A percentile compares a stretch with the other conserved stretches of the same genome.
Evolutionary conservation across 1,284 basidiomycete genomes (phyloP).

Genomic region (Rhodotorula sp.): DNA sequence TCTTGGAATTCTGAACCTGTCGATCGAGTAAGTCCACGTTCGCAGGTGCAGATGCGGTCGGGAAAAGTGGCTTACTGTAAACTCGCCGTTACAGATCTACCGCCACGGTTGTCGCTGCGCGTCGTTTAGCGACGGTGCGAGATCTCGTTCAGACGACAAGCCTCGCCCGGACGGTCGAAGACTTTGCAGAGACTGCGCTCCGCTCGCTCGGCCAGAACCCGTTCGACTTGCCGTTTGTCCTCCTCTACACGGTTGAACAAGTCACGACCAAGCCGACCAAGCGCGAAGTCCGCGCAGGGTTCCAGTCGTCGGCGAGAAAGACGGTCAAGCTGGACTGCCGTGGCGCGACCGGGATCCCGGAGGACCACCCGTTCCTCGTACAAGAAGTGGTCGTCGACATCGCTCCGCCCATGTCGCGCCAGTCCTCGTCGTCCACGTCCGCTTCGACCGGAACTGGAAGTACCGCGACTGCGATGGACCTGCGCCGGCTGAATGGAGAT

Average conservation of each 20-base stretch:
- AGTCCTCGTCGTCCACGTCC: slow-evolving; percentile 29
- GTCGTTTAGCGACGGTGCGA: slow-evolving; percentile 35
- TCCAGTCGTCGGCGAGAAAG: slow-evolving; percentile 10
- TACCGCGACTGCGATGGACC: slow-evolving; percentile 22
- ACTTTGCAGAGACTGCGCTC: slow-evolving; percentile 29
- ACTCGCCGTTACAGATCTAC: slow-evolving; percentile 7
- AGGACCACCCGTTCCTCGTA: slow-evolving; percentile 31
- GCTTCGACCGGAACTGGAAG: slow-evolving; percentile 22
- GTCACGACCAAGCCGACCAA: slow-evolving; percentile 18
- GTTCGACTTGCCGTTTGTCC: slow-evolving; percentile 40
- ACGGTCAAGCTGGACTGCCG: slow-evolving; percentile 20
- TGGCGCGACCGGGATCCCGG: slow-evolving; percentile 27
- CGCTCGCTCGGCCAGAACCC: slow-evolving; percentile 32
- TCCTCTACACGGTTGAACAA: slow-evolving; percentile 38
- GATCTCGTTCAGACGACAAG: slow-evolving; percentile 38
- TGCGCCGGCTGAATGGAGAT: slow-evolving; percentile 2
- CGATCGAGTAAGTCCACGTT: slow-evolving; percentile 23
- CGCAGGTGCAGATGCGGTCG: not conserved
- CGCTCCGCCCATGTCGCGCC: slow-evolving; percentile 21
- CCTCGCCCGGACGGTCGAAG: slow-evolving; percentile 35
- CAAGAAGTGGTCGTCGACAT: slow-evolving; percentile 31
- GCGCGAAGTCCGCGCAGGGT: slow-evolving; percentile 22
- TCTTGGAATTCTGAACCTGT: slow-evolving; percentile 36
- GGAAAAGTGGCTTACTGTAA: too few species aligned
- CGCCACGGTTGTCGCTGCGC: slow-evolving; percentile 37